These are phyloP conservation scores for Clonostachys chloroleuca DNA, from an alignment of 2,329 filamentous ascomycete genomes.

Conservation along the genomic window DNA sequence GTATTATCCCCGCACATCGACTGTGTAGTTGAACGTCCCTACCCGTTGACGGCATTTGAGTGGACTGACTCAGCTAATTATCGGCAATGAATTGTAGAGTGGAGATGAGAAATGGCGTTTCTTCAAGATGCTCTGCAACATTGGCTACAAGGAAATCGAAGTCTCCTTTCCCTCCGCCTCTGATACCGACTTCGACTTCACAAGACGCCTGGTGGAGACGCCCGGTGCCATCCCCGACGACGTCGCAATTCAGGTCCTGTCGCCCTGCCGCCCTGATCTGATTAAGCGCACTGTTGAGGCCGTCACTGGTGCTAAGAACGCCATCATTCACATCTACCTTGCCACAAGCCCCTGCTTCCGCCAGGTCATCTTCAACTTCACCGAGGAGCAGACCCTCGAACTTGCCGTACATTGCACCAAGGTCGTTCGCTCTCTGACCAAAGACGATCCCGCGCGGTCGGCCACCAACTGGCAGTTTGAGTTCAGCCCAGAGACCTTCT, in stretches of 20 bases:
- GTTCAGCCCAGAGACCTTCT: conserved; percentile 86
- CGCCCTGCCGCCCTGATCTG: conserved; percentile 86
- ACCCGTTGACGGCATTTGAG: too few relatives aligned
- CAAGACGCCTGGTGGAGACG: conserved; percentile 78
- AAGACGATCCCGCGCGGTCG: conserved; percentile 58
- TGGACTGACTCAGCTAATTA: background rate
- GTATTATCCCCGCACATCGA: conserved; percentile 11
- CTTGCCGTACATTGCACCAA: conserved; percentile 83
- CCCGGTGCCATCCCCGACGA: conserved; percentile 81
- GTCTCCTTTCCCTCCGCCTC: conserved; percentile 93
- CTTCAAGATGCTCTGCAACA: conserved; percentile 88
- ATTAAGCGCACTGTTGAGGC: conserved; percentile 88
- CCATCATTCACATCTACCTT: conserved; percentile 91
- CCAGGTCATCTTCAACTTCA: conserved; percentile 82
- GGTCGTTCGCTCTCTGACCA: conserved; percentile 85
- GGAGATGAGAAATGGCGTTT: conserved; percentile 93
- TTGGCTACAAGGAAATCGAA: conserved; percentile 98
- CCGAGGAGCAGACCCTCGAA: conserved; percentile 74
- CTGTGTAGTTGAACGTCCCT: background rate
- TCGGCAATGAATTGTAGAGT: conserved; percentile 48
- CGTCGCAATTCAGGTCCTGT: conserved; percentile 87
- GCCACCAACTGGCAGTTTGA: conserved; percentile 72
- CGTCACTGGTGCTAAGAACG: conserved; percentile 85
- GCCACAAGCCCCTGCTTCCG: conserved; percentile 96
- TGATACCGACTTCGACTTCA: conserved; percentile 95